These are phyloP conservation scores for Tulasnella calospora DNA, from an alignment of 768 basidiomycete species.

Conservation along the genomic window DNA sequence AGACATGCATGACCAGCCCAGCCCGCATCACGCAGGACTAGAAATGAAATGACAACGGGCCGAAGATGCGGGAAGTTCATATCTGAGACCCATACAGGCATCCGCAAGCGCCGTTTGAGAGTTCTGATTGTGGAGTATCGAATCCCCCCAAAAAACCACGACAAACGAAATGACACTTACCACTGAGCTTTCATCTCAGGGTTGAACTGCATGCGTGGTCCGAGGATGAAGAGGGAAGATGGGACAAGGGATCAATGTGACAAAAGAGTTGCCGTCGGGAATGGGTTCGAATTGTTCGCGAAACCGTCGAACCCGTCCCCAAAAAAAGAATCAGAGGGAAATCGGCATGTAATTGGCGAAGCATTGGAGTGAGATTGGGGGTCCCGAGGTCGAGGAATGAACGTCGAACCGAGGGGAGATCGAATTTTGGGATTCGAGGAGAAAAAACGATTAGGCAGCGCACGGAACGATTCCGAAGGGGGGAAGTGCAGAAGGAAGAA, in stretches of 20 bases:
- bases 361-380: background rate
- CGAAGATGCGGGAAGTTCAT: background rate
- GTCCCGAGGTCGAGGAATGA: conserved; percentile 4
- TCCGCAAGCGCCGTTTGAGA: background rate
- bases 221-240: background rate
- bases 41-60: background rate
- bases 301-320: background rate
- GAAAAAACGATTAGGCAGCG: background rate
- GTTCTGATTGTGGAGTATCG: background rate
- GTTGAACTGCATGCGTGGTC: background rate
- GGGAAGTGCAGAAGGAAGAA: background rate
- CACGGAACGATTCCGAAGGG: background rate
- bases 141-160: background rate
- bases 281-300: background rate
- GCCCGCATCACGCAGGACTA: background rate
- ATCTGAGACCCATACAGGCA: background rate
- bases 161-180: background rate
- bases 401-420: background rate
- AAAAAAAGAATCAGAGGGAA: background rate
- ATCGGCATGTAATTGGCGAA: background rate
- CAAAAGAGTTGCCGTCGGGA: background rate
- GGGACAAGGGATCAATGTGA: background rate
- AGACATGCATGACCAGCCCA: background rate
- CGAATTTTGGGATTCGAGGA: background rate
- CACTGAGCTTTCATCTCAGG: conserved; percentile 3